A percentile compares a stretch with the other conserved stretches of the same genome.
Conservation (phyloP, 768 basidiomycete species). For the Tulasnella sp. region DNA sequence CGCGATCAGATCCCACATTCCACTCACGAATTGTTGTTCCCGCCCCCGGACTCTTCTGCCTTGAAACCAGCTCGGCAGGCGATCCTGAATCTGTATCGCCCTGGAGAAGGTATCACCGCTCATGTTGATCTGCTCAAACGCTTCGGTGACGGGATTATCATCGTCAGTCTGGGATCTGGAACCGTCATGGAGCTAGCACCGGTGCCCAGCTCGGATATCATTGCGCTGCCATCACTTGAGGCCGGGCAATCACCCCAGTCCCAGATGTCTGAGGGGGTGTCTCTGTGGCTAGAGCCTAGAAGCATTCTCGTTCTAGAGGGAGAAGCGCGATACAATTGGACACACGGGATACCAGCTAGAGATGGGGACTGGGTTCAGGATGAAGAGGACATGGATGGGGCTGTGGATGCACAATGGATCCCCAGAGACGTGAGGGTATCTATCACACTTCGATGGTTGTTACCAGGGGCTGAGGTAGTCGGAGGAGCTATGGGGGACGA, state of each 20-base stretch:
- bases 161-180: slow-evolving; percentile 70
- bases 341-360: slow-evolving; percentile 70
- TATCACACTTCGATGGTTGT: slow-evolving; percentile 78
- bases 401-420: slow-evolving; percentile 35
- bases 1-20: slow-evolving; percentile 39
- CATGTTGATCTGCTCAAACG: slow-evolving; percentile 79
- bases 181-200: slow-evolving; percentile 66
- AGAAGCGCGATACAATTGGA: slow-evolving; percentile 78
- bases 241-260: background rate
- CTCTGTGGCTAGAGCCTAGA: slow-evolving; percentile 64
- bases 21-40: slow-evolving; percentile 52
- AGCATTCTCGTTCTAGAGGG: slow-evolving; percentile 69
- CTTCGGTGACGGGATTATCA: slow-evolving; percentile 84
- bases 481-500: slow-evolving; percentile 26
- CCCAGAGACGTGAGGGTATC: slow-evolving; percentile 55
- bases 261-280: slow-evolving; percentile 25
- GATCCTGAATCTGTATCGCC: slow-evolving; percentile 80
- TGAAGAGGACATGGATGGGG: slow-evolving; percentile 16
- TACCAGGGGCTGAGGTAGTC: slow-evolving; percentile 77
- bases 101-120: slow-evolving; percentile 80
- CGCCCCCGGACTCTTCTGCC: slow-evolving; percentile 30
- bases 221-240: background rate
- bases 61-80: slow-evolving; percentile 53
- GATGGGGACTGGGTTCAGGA: slow-evolving; percentile 47
- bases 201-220: slow-evolving; percentile 11